These are phyloP conservation scores for Euphrasia arctica DNA, from an alignment of 305 asterid genomes.

Conservation along the genomic window DNA sequence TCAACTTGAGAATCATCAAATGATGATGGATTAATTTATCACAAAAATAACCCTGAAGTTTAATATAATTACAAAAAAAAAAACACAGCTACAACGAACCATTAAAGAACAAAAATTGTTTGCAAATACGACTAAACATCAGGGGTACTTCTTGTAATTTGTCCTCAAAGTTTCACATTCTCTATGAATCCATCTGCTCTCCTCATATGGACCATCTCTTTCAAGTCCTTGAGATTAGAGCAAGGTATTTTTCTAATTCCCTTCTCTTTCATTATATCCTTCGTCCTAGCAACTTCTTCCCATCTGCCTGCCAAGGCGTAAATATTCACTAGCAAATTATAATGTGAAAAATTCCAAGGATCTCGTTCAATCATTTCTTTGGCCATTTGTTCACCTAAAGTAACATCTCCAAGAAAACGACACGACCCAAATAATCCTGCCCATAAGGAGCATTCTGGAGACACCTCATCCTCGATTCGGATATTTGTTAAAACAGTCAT, in stretches of 20 bases:
- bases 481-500: slow-evolving; percentile 41
- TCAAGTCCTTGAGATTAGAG: slow-evolving; percentile 57
- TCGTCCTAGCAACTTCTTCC: slow-evolving; percentile 55
- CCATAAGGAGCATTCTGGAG: slow-evolving; percentile 48
- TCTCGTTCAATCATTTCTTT: slow-evolving; percentile 54
- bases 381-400: slow-evolving; percentile 51
- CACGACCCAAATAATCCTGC: slow-evolving; percentile 54
- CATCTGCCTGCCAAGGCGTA: slow-evolving; percentile 63
- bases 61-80: neutral
- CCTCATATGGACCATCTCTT: slow-evolving; percentile 37
- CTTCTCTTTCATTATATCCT: slow-evolving; percentile 49
- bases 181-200: neutral
- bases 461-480: slow-evolving; percentile 33
- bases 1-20: slow-evolving; percentile 12
- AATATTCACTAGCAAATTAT: slow-evolving; percentile 55
- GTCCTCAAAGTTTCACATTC: neutral
- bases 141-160: neutral
- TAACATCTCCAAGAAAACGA: slow-evolving; percentile 51
- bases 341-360: slow-evolving; percentile 47
- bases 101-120: neutral
- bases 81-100: neutral
- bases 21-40: neutral
- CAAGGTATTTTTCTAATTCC: slow-evolving; percentile 46
- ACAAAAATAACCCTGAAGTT: neutral
- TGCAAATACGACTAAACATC: neutral